A percentile compares a stretch with the other conserved stretches of the same genome.
These are phyloP conservation scores for Monascus ruber DNA, from an alignment of 2,329 filamentous ascomycete genomes.

Conservation along the genomic window DNA sequence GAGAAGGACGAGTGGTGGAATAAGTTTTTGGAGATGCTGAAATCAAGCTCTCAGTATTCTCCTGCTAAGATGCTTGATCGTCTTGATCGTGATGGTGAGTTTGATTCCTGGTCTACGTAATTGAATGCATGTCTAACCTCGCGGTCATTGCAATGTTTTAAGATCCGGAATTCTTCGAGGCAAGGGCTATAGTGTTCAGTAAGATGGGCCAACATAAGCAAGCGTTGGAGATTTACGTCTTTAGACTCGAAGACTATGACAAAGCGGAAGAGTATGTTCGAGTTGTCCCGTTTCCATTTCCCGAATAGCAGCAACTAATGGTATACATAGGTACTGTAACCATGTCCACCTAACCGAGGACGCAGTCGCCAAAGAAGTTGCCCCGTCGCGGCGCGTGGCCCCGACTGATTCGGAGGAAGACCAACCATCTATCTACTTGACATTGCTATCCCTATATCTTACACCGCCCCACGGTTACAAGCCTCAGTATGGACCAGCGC, in stretches of 20 bases:
- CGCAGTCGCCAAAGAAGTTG: constrained; percentile 21
- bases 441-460: constrained; percentile 78
- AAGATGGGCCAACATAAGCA: constrained; percentile 95
- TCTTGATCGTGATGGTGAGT: constrained; percentile 64
- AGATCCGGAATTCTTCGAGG: constrained; percentile 81
- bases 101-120: constrained; percentile 2
- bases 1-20: constrained; percentile 49
- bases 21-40: constrained; percentile 63
- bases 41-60: constrained; percentile 68
- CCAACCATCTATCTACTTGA: constrained; percentile 77
- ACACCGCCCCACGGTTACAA: constrained; percentile 63
- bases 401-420: constrained; percentile 43
- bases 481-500: constrained; percentile 64
- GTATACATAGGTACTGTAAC: constrained; percentile 66
- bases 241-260: constrained; percentile 72
- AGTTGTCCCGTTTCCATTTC: not conserved
- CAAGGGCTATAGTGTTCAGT: constrained; percentile 78
- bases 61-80: constrained; percentile 63
- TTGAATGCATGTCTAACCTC: constrained; percentile 5
- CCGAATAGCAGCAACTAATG: constrained; percentile 8
- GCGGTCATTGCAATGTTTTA: not conserved
- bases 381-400: constrained; percentile 26
- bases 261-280: constrained; percentile 80
- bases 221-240: constrained; percentile 94
- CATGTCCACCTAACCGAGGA: constrained; percentile 58